These are phyloP conservation scores for Tricladium varicosporioides DNA, from an alignment of 2,329 filamentous ascomycete species.

Conservation along the genomic window DNA sequence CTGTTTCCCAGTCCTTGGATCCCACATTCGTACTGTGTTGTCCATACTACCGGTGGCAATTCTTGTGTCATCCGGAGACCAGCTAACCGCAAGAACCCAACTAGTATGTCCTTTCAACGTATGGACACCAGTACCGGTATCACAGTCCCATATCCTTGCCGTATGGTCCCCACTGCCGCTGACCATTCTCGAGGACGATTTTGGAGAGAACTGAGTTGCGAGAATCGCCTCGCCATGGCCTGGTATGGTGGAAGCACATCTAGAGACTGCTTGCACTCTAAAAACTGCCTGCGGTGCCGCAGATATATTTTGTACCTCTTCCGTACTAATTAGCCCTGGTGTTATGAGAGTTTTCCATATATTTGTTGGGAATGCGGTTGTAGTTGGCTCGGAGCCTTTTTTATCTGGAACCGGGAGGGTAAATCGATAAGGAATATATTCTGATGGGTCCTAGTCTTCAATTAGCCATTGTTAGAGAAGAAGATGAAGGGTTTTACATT, in stretches of 20 bases:
- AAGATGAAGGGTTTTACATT: slow-evolving; percentile 47
- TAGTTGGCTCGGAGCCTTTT: slow-evolving; percentile 38
- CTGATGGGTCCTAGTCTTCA: slow-evolving; percentile 48
- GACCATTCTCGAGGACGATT: slow-evolving; percentile 72
- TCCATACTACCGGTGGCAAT: slow-evolving; percentile 93
- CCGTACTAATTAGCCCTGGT: slow-evolving; percentile 33
- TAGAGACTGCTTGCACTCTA: slow-evolving; percentile 85
- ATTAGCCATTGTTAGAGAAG: slow-evolving; percentile 18
- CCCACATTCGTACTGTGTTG: slow-evolving; percentile 86
- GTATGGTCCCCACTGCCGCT: slow-evolving; percentile 91
- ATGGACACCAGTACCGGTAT: slow-evolving; percentile 84
- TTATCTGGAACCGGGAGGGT: slow-evolving; percentile 49
- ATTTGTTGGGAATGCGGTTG: slow-evolving; percentile 34
- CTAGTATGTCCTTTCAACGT: slow-evolving; percentile 85
- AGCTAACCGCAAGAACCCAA: slow-evolving; percentile 86
- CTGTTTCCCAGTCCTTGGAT: slow-evolving; percentile 75
- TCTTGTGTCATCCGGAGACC: slow-evolving; percentile 77
- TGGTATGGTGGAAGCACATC: slow-evolving; percentile 83
- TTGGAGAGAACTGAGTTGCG: slow-evolving; percentile 80
- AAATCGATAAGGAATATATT: slow-evolving; percentile 65
- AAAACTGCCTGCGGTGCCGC: slow-evolving; percentile 87
- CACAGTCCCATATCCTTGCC: slow-evolving; percentile 89
- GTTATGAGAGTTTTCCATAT: slow-evolving; percentile 48
- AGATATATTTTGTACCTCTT: slow-evolving; percentile 45
- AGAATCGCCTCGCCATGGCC: slow-evolving; percentile 93